Percentiles rank a stretch among this genome's conserved stretches.
These are phyloP conservation scores for Bonia amplexicaulis DNA, from an alignment of 176 grass and related monocot genomes.

Conservation along the genomic window DNA sequence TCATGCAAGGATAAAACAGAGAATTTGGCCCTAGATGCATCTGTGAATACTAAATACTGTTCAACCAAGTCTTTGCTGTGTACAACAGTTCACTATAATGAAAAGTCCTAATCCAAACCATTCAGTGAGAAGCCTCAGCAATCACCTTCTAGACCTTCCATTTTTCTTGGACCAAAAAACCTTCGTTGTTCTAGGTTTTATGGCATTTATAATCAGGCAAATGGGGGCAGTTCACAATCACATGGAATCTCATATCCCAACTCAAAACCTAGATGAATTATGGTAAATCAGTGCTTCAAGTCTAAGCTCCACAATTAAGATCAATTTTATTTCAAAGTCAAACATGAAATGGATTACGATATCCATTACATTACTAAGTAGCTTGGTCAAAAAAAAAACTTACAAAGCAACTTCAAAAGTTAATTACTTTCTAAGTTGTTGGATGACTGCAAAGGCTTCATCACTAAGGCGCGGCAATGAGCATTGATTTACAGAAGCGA, in stretches of 20 bases:
- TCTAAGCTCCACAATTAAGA: background rate
- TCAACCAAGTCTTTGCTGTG: background rate
- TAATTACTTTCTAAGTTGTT: background rate
- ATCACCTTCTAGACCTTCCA: background rate
- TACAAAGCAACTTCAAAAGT: background rate
- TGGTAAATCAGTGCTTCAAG: background rate
- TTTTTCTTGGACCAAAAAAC: background rate
- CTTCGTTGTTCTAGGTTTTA: background rate
- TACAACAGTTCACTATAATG: background rate
- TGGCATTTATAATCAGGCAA: background rate
- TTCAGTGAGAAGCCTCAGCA: background rate
- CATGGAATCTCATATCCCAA: background rate
- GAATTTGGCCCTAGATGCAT: background rate
- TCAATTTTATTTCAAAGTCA: background rate
- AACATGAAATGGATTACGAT: background rate
- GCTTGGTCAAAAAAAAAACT: conserved; percentile 9
- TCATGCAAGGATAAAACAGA: background rate
- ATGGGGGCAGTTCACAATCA: background rate
- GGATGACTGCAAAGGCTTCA: background rate
- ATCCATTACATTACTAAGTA: background rate
- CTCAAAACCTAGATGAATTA: background rate
- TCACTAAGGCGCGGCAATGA: background rate
- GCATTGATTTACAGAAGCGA: background rate
- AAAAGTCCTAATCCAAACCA: background rate
- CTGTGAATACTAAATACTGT: background rate